Evolutionary conservation across 2,329 filamentous ascomycete genomes (phyloP).

Genomic region (Epichloe elymi): DNA sequence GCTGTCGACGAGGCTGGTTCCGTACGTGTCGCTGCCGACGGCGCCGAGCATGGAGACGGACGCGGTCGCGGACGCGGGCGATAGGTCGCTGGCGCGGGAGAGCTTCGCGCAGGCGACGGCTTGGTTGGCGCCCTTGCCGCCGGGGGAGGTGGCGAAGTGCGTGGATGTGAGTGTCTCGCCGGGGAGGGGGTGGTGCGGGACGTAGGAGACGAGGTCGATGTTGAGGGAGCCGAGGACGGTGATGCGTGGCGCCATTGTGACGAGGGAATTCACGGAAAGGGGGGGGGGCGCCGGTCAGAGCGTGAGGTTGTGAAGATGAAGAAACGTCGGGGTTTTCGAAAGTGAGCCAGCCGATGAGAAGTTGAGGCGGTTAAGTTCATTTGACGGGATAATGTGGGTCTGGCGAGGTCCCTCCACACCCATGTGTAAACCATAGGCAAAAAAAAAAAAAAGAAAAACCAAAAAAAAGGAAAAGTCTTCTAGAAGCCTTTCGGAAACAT

Average conservation of each 20-base stretch:
- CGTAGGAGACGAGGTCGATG: conserved; percentile 82
- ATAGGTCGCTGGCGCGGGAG: conserved; percentile 38
- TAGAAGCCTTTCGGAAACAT: too few species aligned
- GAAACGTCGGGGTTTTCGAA: too few species aligned
- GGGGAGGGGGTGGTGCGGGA: conserved; percentile 65
- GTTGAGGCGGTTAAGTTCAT: too few species aligned
- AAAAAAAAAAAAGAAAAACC: too few species aligned
- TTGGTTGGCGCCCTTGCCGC: conserved; percentile 94
- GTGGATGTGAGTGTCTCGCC: conserved; percentile 80
- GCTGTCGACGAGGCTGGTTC: conserved; percentile 41
- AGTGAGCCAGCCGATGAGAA: too few species aligned
- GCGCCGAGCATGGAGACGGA: conserved; percentile 59
- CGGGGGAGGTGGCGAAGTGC: conserved; percentile 67
- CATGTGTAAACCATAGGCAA: too few species aligned
- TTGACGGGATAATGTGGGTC: too few species aligned
- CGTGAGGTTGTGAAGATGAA: too few species aligned
- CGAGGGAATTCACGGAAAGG: not conserved
- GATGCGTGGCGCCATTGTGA: conserved; percentile 35
- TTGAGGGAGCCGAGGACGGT: conserved; percentile 88
- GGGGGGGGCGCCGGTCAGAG: not conserved
- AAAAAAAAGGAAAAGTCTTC: too few species aligned
- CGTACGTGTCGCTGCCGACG: conserved; percentile 58
- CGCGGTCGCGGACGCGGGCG: conserved; percentile 18
- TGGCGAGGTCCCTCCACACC: too few species aligned
- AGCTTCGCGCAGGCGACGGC: conserved; percentile 78